A percentile compares a stretch with the other conserved stretches of the same genome.
Evolutionary conservation across 192 early-diverging fungal genomes (phyloP).

Genomic region (Podila horticola): DNA sequence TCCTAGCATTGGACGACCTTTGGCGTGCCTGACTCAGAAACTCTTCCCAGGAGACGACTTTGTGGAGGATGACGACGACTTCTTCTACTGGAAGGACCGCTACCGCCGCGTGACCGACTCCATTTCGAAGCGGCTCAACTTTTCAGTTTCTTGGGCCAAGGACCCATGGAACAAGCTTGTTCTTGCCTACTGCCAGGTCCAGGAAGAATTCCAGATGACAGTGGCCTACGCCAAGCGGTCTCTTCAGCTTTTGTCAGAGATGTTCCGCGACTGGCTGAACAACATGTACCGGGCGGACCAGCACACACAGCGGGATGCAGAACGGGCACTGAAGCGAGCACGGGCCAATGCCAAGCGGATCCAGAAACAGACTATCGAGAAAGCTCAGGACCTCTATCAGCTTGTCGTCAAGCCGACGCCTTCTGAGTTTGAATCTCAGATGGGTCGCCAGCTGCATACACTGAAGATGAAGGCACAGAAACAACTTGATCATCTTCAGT

Average conservation of each 20-base stretch:
- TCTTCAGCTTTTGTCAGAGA: not conserved
- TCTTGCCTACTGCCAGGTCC: not conserved
- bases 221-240: not conserved
- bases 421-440: not conserved
- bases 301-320: not conserved
- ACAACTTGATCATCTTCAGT: not conserved
- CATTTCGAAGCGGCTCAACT: not conserved
- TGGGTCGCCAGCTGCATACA: not conserved
- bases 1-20: not conserved
- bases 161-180: not conserved
- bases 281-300: not conserved
- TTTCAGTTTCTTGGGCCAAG: not conserved
- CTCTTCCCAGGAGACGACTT: not conserved
- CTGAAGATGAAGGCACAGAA: conserved; percentile 6
- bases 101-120: conserved; percentile 1
- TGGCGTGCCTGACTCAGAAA: conserved; percentile 7
- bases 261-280: not conserved
- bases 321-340: conserved; percentile 6
- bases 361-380: not conserved
- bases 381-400: not conserved
- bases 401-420: not conserved
- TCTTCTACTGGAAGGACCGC: conserved; percentile 10
- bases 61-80: conserved; percentile 6
- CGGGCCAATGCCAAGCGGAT: conserved; percentile 22
- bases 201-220: not conserved